Evolutionary conservation across 805 yeast species (phyloP).

Genomic region (Babjeviella inositovora): DNA sequence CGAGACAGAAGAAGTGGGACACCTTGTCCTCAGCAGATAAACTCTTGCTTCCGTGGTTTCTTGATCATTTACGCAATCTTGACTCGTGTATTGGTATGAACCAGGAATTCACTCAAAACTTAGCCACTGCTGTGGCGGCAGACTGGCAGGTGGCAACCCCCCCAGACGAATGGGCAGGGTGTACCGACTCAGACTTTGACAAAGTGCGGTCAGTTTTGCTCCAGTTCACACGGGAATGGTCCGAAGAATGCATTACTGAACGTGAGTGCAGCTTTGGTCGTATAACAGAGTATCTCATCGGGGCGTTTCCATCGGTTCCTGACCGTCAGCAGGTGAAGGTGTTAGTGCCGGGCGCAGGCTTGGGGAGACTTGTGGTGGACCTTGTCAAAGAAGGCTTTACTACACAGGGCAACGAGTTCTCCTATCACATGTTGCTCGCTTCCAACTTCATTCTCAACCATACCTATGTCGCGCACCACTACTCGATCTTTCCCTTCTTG

Average conservation of each 20-base stretch:
- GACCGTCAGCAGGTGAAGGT: slow-evolving; percentile 21
- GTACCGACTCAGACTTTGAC: slow-evolving; percentile 26
- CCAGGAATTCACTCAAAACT: slow-evolving; percentile 18
- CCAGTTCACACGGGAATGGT: slow-evolving; percentile 51
- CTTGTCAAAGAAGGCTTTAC: slow-evolving; percentile 35
- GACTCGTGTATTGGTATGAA: slow-evolving; percentile 26
- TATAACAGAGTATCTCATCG: slow-evolving; percentile 13
- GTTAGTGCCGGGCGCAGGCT: slow-evolving; percentile 50
- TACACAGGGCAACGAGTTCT: slow-evolving; percentile 54
- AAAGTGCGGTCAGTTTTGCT: slow-evolving; percentile 40
- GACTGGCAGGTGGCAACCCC: slow-evolving; percentile 31
- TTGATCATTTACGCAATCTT: slow-evolving; percentile 18
- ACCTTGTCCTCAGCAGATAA: slow-evolving; percentile 22
- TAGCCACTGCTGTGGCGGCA: slow-evolving; percentile 24
- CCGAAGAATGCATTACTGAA: slow-evolving; percentile 30
- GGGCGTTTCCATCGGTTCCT: slow-evolving; percentile 18
- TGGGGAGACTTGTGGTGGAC: slow-evolving; percentile 43
- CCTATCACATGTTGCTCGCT: slow-evolving; percentile 45
- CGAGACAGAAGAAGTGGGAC: slow-evolving; percentile 13
- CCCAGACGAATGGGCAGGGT: slow-evolving; percentile 22
- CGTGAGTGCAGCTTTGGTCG: slow-evolving; percentile 19
- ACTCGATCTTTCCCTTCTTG: slow-evolving; percentile 35
- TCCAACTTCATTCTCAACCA: slow-evolving; percentile 38
- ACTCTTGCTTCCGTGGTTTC: slow-evolving; percentile 31
- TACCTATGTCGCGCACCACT: slow-evolving; percentile 18